phyloP scores from a whole-genome alignment of 495 filamentous ascomycete genomes.

The Xylaria acuta region DNA sequence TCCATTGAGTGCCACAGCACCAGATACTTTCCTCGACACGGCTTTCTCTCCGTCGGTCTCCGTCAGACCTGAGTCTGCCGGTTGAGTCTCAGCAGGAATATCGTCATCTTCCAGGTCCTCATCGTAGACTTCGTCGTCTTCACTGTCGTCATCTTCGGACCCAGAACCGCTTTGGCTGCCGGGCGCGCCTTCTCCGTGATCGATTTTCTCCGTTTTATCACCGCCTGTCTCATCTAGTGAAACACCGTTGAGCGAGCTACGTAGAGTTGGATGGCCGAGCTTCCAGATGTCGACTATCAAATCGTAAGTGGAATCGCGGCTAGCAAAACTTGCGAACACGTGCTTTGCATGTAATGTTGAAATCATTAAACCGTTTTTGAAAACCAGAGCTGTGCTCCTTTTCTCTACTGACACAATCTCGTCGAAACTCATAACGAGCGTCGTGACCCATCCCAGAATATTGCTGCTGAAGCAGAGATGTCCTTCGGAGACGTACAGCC shows the following conservation, averaged over 20 bases:
- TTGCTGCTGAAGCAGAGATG: constrained; percentile 99
- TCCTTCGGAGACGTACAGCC: constrained; percentile 95
- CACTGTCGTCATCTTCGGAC: constrained; percentile 69
- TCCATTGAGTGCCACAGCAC: constrained; percentile 55
- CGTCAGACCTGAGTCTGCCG: constrained; percentile 63
- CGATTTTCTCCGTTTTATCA: constrained; percentile 88
- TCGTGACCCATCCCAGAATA: constrained; percentile 97
- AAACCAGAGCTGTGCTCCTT: constrained; percentile 92
- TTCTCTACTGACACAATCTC: constrained; percentile 97
- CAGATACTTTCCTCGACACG: constrained; percentile 71
- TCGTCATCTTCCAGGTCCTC: constrained; percentile 77
- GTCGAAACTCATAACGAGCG: constrained; percentile 95
- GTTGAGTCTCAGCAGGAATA: constrained; percentile 64
- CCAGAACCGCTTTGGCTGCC: constrained; percentile 53
- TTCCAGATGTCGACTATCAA: constrained; percentile 98
- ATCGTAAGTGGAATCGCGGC: constrained; percentile 94
- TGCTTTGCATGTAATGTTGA: constrained; percentile 94
- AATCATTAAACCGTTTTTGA: constrained; percentile 97
- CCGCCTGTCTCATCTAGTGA: constrained; percentile 78
- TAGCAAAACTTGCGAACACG: constrained; percentile 92
- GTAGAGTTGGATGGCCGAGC: constrained; percentile 86
- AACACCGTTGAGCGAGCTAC: constrained; percentile 87
- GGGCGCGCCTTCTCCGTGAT: constrained; percentile 47
- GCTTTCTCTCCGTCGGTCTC: constrained; percentile 68
- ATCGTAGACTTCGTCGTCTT: constrained; percentile 72